Evolutionary conservation across 2,329 filamentous ascomycete species (phyloP), one percentile per base, ranked within the genome.

Genomic region (Epichloe elymi): DNA sequence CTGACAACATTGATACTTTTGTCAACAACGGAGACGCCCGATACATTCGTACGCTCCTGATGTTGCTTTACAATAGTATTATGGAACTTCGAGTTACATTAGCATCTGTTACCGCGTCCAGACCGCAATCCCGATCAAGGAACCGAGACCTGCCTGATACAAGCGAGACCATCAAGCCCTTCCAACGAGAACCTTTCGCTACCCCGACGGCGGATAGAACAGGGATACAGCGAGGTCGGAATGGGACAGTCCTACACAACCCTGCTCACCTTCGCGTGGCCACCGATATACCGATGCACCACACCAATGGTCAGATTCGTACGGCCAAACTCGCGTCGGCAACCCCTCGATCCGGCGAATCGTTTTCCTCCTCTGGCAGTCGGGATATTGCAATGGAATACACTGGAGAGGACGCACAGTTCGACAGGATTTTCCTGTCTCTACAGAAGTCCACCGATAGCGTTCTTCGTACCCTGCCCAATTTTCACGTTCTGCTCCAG

Each of bases 281-380:
- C 19, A 82, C 78, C 0, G 77, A 82, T 55, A 71, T 78, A 7
- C 66, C 71, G 4, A 53, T 61, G 12, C 61, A 62, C 0, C 76
- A 74, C 48, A 62, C 75, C 50, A 78, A 77, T 53, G 73, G 74
- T 35, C 61, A 57, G 23, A 61, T 70, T 14, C 73, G 79, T 20
- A 75, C 75, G 30, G 74, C 74, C 2, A 75, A 73, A 3, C 69
- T 74, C 64, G 76, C 64, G 51, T 80, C 69, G 56, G 76, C 75
- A n/a, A 94, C 88, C 1, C 88, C 88, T 44, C 82, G 86, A 23
- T 94, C 88, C 7, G 86, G 84, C 42, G 88, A 95, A 60, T 88
- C 86, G 0, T 94, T 93, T 63, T 75, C 73, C 2, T 81, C 83
- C 0, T 70, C 74, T 4, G 72, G 73, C 35, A 65, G 59, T 20